Percentiles rank a stretch among this genome's conserved stretches.
Conservation (phyloP, 352 stramenopile species). For the Achlya hypogyna region DNA sequence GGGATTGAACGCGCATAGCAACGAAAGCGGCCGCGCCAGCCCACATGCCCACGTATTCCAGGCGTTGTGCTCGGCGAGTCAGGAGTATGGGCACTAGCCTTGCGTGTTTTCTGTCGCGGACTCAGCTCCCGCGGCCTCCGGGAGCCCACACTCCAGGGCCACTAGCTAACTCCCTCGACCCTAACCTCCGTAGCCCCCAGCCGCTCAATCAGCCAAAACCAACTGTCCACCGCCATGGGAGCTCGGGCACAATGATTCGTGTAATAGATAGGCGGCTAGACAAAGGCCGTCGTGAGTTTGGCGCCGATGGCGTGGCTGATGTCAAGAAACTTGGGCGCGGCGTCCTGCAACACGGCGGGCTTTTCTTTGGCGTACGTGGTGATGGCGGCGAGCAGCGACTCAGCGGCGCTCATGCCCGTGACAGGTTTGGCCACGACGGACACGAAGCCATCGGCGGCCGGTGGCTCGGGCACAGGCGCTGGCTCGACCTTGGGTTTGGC, state of each 20-base stretch:
- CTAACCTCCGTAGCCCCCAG: too few species aligned
- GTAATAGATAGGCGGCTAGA: constrained; percentile 3
- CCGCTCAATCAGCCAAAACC: too few species aligned
- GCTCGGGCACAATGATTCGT: not conserved
- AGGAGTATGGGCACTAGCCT: too few species aligned
- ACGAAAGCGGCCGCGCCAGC: too few species aligned
- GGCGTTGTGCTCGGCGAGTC: too few species aligned
- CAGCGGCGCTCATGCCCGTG: constrained; percentile 58
- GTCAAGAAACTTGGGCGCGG: constrained; percentile 46
- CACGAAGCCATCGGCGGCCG: constrained; percentile 24
- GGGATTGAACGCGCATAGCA: too few species aligned
- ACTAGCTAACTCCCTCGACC: too few species aligned
- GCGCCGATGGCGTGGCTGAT: constrained; percentile 66
- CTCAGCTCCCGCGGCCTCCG: too few species aligned
- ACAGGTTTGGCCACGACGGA: constrained; percentile 33
- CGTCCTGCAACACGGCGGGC: constrained; percentile 58
- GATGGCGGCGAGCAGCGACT: constrained; percentile 70
- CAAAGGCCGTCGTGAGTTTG: constrained; percentile 61
- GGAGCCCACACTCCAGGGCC: too few species aligned
- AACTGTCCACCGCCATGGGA: too few species aligned
- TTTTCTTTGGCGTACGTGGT: constrained; percentile 79
- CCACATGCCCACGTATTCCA: too few species aligned
- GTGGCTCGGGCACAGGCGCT: constrained; percentile 25
- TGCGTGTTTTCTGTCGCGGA: too few species aligned
- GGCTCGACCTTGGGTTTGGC: constrained; percentile 54